phyloP scores from a whole-genome alignment of 768 basidiomycete species.

The Xerocomellus dryophilus region DNA sequence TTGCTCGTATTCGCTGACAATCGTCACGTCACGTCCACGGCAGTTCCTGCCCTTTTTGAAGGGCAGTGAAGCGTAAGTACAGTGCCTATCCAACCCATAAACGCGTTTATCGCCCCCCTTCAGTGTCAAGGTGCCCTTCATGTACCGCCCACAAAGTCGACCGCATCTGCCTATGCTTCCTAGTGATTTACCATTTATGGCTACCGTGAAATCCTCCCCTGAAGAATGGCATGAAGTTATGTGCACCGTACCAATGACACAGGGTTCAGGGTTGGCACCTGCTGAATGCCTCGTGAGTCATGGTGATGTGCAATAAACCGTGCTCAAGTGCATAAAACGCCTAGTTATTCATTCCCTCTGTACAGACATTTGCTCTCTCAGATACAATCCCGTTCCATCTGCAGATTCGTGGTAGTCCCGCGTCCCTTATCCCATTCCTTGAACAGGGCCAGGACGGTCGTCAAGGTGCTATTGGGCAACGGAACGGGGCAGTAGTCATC shows the following conservation, averaged over 20 bases:
- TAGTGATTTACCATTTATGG: conserved; percentile 46
- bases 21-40: conserved; percentile 36
- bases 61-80: conserved; percentile 43
- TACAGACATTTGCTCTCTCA: conserved; percentile 49
- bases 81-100: background rate
- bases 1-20: conserved; percentile 44
- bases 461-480: background rate
- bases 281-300: conserved; percentile 51
- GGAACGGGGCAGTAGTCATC: conserved; percentile 27
- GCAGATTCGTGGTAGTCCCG: conserved; percentile 49
- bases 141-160: conserved; percentile 53
- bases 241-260: conserved; percentile 40
- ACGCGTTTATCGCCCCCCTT: background rate
- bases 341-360: conserved; percentile 60
- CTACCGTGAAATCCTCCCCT: conserved; percentile 56
- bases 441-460: conserved; percentile 10
- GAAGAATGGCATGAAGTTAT: conserved; percentile 64
- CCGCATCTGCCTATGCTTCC: conserved; percentile 52
- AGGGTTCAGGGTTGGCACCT: conserved; percentile 34
- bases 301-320: background rate
- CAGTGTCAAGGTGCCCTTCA: conserved; percentile 49
- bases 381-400: conserved; percentile 66
- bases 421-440: conserved; percentile 48
- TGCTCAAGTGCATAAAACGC: background rate
- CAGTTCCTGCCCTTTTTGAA: conserved; percentile 45